These are phyloP conservation scores for Ganoderma lucidum DNA, from an alignment of 1,284 basidiomycete genomes.

Conservation along the genomic window DNA sequence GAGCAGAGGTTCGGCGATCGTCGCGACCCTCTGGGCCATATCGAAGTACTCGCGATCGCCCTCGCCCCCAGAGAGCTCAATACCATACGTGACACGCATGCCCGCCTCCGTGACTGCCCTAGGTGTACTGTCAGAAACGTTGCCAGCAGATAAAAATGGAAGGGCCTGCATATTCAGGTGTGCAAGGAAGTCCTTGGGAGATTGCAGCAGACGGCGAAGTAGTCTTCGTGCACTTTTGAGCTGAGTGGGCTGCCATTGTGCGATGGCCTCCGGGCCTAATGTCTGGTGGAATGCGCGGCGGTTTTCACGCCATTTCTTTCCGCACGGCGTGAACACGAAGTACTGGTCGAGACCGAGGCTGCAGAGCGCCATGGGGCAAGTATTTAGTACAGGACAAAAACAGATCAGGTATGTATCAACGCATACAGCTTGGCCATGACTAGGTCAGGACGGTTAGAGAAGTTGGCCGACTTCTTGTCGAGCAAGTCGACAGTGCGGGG, in stretches of 20 bases:
- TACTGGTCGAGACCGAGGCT: not conserved
- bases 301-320: not conserved
- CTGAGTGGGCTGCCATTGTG: not conserved
- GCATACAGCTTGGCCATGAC: constrained; percentile 3
- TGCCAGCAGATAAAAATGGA: not conserved
- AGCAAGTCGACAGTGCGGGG: not conserved
- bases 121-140: no score
- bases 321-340: not conserved
- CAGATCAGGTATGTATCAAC: not conserved
- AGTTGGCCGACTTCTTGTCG: not conserved
- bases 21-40: not conserved
- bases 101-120: not conserved
- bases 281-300: constrained; percentile 1
- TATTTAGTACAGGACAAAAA: not conserved
- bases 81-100: not conserved
- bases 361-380: not conserved
- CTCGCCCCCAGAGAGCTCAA: not conserved
- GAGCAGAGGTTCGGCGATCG: not conserved
- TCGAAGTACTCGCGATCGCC: not conserved
- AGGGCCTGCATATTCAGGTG: not conserved
- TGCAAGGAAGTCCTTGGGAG: constrained; percentile 2
- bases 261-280: not conserved
- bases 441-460: not conserved
- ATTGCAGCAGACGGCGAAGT: not conserved
- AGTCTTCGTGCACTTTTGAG: not conserved